A percentile compares a stretch with the other conserved stretches of the same genome.
Evolutionary conservation across 768 basidiomycete genomes (phyloP).

Genomic region (Strobilomyces confusus): DNA sequence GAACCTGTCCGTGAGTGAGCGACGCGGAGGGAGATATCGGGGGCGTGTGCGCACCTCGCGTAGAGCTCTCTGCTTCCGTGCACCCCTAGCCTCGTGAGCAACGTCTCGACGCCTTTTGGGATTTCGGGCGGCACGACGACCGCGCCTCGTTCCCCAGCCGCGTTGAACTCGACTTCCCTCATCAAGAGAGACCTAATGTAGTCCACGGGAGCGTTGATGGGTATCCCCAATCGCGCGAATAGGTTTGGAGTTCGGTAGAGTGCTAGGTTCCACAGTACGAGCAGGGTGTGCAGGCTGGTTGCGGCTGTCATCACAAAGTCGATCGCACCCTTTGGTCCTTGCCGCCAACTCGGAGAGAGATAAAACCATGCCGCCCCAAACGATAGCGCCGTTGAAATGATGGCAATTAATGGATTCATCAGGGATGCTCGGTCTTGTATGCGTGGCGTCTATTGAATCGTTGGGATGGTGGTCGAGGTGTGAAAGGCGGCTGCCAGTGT

Average conservation of each 20-base stretch:
- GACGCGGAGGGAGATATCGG: not conserved
- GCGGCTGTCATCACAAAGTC: slow-evolving; percentile 8
- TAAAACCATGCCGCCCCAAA: slow-evolving; percentile 19
- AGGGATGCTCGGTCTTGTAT: not conserved
- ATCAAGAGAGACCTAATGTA: slow-evolving; percentile 45
- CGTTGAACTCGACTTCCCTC: slow-evolving; percentile 37
- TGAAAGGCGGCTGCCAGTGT: not conserved
- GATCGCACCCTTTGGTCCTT: not conserved
- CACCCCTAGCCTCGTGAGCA: slow-evolving; percentile 53
- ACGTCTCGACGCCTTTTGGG: slow-evolving; percentile 44
- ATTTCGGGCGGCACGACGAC: slow-evolving; percentile 28
- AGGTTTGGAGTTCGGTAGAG: slow-evolving; percentile 53
- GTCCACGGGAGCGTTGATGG: slow-evolving; percentile 53
- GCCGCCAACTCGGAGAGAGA: slow-evolving; percentile 8
- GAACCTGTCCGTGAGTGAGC: slow-evolving; percentile 42
- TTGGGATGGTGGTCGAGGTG: not conserved
- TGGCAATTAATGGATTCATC: slow-evolving; percentile 6
- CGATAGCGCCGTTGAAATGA: slow-evolving; percentile 15
- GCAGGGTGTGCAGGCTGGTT: slow-evolving; percentile 14
- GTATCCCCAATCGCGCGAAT: slow-evolving; percentile 51
- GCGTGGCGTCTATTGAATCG: not conserved
- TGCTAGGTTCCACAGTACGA: slow-evolving; percentile 14
- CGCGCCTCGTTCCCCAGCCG: slow-evolving; percentile 11
- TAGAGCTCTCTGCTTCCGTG: slow-evolving; percentile 58
- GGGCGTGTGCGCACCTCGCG: slow-evolving; percentile 43